Conservation (phyloP, 176 grass and related monocot genomes). For the Paspalum notatum region DNA sequence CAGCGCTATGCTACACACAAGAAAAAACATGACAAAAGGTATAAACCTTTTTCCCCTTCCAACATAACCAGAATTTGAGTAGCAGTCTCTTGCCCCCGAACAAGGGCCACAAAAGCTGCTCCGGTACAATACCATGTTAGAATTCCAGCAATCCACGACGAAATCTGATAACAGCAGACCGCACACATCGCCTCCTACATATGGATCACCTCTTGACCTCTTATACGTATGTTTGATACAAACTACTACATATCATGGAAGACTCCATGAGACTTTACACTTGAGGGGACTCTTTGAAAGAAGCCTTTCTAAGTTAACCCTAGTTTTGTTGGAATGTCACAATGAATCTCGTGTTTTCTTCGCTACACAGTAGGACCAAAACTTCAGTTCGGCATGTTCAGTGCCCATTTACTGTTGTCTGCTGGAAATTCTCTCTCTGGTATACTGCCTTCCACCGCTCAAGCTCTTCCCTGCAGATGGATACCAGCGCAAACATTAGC, state of each 20-base stretch:
- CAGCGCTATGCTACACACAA: too few relatives aligned
- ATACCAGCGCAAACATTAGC: slow-evolving; percentile 13
- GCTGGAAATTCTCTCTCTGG: slow-evolving; percentile 74
- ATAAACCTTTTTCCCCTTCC: background rate
- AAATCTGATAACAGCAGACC: slow-evolving; percentile 14
- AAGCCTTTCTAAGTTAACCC: slow-evolving; percentile 46
- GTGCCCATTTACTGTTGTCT: slow-evolving; percentile 55
- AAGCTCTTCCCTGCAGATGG: slow-evolving; percentile 79
- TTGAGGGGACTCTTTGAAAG: slow-evolving; percentile 32
- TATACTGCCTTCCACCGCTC: slow-evolving; percentile 81
- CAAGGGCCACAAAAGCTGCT: background rate
- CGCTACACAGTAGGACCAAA: slow-evolving; percentile 44
- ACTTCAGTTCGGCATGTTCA: slow-evolving; percentile 36
- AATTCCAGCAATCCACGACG: background rate
- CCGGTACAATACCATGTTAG: background rate
- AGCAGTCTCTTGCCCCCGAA: background rate
- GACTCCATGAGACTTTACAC: slow-evolving; percentile 40
- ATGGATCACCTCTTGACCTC: background rate
- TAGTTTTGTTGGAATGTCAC: slow-evolving; percentile 36
- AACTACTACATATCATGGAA: slow-evolving; percentile 35
- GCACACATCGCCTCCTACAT: slow-evolving; percentile 29
- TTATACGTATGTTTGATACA: slow-evolving; percentile 28
- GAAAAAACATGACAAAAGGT: too few relatives aligned
- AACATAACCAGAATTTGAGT: background rate
- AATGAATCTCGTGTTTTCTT: slow-evolving; percentile 37